phyloP scores from a whole-genome alignment of 768 basidiomycete genomes.

The Mycena capillaripes region DNA sequence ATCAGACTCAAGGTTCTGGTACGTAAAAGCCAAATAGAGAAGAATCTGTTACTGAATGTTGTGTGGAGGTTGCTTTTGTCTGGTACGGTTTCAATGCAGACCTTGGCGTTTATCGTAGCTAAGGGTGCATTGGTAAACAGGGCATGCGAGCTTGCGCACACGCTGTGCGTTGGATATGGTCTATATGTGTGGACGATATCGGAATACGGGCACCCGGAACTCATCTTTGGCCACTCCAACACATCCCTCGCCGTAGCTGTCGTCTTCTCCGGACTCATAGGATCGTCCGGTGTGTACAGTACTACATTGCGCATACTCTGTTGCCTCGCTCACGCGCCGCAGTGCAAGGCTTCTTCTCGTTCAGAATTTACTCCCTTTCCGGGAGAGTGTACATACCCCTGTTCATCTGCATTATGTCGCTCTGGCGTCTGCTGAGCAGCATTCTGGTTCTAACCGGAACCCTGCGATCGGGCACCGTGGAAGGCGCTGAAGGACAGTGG shows the following conservation, averaged over 20 bases:
- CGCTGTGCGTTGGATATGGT: not conserved
- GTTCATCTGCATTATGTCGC: not conserved
- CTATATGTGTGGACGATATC: not conserved
- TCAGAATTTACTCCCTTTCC: not conserved
- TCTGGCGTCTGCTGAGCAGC: not conserved
- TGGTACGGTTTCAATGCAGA: not conserved
- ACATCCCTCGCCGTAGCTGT: not conserved
- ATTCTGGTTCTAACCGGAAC: not conserved
- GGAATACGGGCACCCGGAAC: slow-evolving; percentile 2
- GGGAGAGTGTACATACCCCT: not conserved
- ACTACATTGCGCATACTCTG: not conserved
- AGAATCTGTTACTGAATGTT: not conserved
- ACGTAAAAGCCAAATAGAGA: not conserved
- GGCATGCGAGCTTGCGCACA: not conserved
- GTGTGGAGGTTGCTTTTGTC: slow-evolving; percentile 4
- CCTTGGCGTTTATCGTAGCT: not conserved
- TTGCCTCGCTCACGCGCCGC: not conserved
- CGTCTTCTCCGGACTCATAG: not conserved
- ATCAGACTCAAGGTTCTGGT: slow-evolving; percentile 7
- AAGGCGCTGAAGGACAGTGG: too few relatives aligned
- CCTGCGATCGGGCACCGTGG: too few relatives aligned
- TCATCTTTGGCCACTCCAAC: not conserved
- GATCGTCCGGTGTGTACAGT: not conserved
- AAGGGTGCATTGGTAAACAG: not conserved
- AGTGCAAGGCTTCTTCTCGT: not conserved